Evolutionary conservation across 2,329 filamentous ascomycete genomes (phyloP).

Genomic region (Fusarium odoratissimum): DNA sequence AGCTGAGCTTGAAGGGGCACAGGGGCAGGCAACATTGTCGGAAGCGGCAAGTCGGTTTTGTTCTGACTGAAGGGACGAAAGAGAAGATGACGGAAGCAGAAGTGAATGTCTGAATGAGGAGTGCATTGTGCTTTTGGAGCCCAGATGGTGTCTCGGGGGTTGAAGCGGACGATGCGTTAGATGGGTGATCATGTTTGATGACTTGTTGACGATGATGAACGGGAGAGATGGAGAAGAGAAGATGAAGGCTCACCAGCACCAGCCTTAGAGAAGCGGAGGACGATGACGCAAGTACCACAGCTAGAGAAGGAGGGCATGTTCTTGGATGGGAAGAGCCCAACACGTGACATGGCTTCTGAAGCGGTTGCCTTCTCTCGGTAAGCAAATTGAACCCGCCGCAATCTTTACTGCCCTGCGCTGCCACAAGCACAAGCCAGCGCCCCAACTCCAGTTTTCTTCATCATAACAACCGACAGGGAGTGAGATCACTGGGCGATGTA

Average conservation of each 20-base stretch:
- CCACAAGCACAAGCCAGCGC: not conserved
- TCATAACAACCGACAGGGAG: too few species aligned
- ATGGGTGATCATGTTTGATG: not conserved
- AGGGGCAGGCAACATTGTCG: too few species aligned
- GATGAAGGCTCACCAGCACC: too few species aligned
- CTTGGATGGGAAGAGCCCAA: not conserved
- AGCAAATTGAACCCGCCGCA: not conserved
- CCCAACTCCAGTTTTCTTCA: not conserved
- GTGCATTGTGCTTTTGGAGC: not conserved
- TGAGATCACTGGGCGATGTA: too few species aligned
- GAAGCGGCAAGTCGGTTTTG: fast-evolving
- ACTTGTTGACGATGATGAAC: not conserved
- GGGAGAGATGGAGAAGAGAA: not conserved
- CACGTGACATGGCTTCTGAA: not conserved
- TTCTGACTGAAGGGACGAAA: not conserved
- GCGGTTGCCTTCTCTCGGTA: not conserved
- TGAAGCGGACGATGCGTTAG: not conserved
- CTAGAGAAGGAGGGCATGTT: too few species aligned
- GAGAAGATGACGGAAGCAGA: too few species aligned
- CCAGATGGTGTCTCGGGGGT: too few species aligned
- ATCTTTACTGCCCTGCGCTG: too few species aligned
- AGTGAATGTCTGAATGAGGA: not conserved
- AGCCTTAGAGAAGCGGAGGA: too few species aligned
- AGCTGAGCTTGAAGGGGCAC: not conserved
- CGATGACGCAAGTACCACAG: too few species aligned